phyloP scores from a whole-genome alignment of 257 asterid species.

The Solanum dulcamara region DNA sequence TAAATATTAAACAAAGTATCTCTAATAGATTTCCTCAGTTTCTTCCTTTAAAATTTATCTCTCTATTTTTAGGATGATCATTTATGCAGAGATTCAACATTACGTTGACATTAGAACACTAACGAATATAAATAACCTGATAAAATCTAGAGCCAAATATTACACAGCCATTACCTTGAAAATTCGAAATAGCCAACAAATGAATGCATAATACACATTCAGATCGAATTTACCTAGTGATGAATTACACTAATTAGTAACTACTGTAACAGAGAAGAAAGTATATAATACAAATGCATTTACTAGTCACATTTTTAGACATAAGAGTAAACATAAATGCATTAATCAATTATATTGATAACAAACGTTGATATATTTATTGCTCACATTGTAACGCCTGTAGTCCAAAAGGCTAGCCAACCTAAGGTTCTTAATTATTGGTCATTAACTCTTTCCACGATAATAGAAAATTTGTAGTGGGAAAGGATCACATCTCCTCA shows the following conservation, averaged over 20 bases:
- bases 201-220: neutral
- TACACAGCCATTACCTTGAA: neutral
- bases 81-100: no score
- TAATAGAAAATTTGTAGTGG: neutral
- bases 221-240: neutral
- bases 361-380: neutral
- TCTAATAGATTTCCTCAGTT: neutral
- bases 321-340: neutral
- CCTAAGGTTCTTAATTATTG: neutral
- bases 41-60: no score
- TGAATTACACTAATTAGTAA: neutral
- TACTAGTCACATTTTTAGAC: neutral
- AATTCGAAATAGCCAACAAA: neutral
- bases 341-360: neutral
- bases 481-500: neutral
- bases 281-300: neutral
- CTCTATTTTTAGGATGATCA: neutral
- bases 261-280: neutral
- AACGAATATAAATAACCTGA: no score
- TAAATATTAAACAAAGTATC: neutral
- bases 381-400: neutral
- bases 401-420: neutral
- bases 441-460: neutral
- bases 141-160: neutral
- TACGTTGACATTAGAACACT: neutral